Conservation (phyloP, 2,329 filamentous ascomycete genomes). For the Epichloe brachyelytri region DNA sequence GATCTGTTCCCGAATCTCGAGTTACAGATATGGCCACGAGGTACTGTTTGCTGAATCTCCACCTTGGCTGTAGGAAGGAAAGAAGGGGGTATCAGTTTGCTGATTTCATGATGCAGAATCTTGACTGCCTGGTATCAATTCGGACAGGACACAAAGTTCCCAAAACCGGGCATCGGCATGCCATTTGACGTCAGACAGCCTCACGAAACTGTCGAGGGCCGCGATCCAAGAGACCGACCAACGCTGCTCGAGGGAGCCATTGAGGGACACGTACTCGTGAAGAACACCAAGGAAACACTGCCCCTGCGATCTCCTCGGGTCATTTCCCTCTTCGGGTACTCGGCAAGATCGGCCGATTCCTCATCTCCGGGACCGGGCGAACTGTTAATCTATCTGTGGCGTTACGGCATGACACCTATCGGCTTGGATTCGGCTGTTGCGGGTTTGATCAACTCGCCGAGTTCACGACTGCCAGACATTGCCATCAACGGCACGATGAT, state of each 20-base stretch:
- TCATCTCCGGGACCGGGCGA: constrained; percentile 24
- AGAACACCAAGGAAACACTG: constrained; percentile 42
- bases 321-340: constrained; percentile 51
- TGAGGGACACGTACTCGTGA: constrained; percentile 52
- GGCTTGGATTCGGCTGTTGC: constrained; percentile 5
- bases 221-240: constrained; percentile 28
- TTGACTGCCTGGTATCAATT: constrained; percentile 45
- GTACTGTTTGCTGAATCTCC: not conserved
- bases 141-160: constrained; percentile 35
- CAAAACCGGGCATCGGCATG: constrained; percentile 37
- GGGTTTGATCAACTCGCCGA: constrained; percentile 10
- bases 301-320: constrained; percentile 37
- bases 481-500: constrained; percentile 32
- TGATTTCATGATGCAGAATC: constrained; percentile 15
- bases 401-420: constrained; percentile 17
- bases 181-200: constrained; percentile 32
- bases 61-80: not conserved
- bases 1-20: constrained; percentile 40
- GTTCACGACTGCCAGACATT: not conserved
- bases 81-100: not conserved
- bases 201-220: constrained; percentile 41
- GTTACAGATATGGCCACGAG: constrained; percentile 48
- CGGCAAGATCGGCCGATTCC: constrained; percentile 33
- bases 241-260: constrained; percentile 41
- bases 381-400: constrained; percentile 20